Conservation (phyloP, 805 yeast genomes). For the Sugiyamaella marilandica region DNA sequence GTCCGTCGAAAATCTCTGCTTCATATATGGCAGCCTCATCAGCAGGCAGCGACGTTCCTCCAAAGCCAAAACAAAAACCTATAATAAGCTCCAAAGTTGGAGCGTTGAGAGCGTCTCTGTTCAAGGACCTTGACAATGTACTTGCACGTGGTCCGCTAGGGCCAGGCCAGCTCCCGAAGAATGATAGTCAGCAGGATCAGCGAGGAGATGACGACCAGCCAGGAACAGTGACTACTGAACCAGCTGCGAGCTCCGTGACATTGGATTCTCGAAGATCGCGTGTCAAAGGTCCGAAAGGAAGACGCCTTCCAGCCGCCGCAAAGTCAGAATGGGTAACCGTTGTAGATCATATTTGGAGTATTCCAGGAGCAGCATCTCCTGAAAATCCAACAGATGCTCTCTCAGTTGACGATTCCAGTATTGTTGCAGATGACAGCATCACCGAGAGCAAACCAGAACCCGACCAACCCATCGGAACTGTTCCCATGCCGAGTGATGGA, state of each 20-base stretch:
- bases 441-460: too few relatives aligned
- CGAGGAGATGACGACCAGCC: conserved; percentile 3
- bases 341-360: conserved; percentile 19
- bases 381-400: too few relatives aligned
- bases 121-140: conserved; percentile 22
- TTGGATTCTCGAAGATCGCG: conserved; percentile 20
- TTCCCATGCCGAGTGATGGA: too few relatives aligned
- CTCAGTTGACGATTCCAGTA: neutral
- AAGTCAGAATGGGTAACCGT: conserved; percentile 22
- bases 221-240: neutral
- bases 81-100: conserved; percentile 21
- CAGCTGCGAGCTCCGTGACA: neutral
- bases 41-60: conserved; percentile 8
- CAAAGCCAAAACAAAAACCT: conserved; percentile 23
- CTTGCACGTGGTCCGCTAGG: conserved; percentile 23
- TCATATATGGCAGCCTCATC: conserved; percentile 8
- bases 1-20: conserved; percentile 5
- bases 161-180: conserved; percentile 13
- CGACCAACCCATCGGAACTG: too few relatives aligned
- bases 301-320: conserved; percentile 31
- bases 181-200: neutral
- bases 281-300: conserved; percentile 28
- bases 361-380: neutral
- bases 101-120: conserved; percentile 22
- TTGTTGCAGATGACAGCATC: too few relatives aligned